Conservation (phyloP, 2,329 filamentous ascomycete genomes). For the Penicillium sp. region DNA sequence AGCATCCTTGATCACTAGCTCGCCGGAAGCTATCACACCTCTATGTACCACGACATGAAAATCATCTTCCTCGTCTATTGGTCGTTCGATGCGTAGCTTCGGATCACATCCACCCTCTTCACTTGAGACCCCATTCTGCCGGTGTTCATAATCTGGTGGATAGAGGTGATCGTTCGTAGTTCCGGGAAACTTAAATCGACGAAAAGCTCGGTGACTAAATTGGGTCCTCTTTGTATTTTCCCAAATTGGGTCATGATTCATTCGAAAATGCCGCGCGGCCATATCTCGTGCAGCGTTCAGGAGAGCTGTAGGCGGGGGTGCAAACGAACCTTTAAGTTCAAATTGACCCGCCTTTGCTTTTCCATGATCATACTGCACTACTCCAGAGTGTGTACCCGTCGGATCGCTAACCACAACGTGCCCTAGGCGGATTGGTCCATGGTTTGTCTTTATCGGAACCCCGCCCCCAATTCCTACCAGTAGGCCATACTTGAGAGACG, state of each 20-base stretch:
- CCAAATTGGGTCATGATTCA: constrained; percentile 3
- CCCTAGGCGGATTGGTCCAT: constrained; percentile 18
- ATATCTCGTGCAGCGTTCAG: constrained; percentile 15
- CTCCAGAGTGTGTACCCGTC: constrained; percentile 7
- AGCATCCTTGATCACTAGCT: constrained; percentile 20
- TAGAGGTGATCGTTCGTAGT: constrained; percentile 11
- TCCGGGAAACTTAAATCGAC: constrained; percentile 11
- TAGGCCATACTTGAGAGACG: constrained; percentile 16
- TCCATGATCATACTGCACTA: constrained; percentile 16
- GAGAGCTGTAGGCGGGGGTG: constrained; percentile 15
- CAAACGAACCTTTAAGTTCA: constrained; percentile 13
- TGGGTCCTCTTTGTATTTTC: constrained; percentile 5
- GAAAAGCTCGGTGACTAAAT: background rate
- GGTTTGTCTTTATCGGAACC: constrained; percentile 12
- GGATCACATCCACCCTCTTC: constrained; percentile 8
- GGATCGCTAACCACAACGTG: constrained; percentile 25
- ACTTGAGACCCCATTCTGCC: constrained; percentile 5
- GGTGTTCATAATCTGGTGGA: constrained; percentile 12
- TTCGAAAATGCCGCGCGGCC: constrained; percentile 1
- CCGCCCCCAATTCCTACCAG: constrained; percentile 24
- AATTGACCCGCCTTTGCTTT: constrained; percentile 11
- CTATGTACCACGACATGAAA: constrained; percentile 14
- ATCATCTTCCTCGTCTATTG: constrained; percentile 4
- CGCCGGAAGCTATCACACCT: constrained; percentile 23
- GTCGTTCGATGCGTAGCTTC: background rate